Percentiles rank a stretch among this genome's conserved stretches.
These are phyloP conservation scores for Aspergillus candidus DNA, from an alignment of 2,329 filamentous ascomycete genomes.

Conservation along the genomic window DNA sequence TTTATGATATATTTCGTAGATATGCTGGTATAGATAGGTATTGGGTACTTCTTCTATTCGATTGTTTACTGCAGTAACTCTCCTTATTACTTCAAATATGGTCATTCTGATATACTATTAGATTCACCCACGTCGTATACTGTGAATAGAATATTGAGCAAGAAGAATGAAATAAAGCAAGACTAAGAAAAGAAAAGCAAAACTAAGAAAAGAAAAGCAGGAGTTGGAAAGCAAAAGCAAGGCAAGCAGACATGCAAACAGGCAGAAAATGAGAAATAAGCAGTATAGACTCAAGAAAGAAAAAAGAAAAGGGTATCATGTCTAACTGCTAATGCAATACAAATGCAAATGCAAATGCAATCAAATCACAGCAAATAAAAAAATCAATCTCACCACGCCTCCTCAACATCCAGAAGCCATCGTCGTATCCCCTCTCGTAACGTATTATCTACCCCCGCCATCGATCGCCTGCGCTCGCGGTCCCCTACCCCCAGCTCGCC, in stretches of 20 bases:
- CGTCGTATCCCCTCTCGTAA: constrained; percentile 52
- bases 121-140: too few species aligned
- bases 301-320: constrained; percentile 21
- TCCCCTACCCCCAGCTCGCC: constrained; percentile 26
- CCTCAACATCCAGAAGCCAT: constrained; percentile 49
- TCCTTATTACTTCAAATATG: too few species aligned
- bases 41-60: too few species aligned
- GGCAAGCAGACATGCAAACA: too few species aligned
- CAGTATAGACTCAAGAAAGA: constrained; percentile 9
- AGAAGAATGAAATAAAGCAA: too few species aligned
- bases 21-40: too few species aligned
- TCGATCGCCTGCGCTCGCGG: constrained; percentile 28
- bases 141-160: too few species aligned
- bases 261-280: constrained; percentile 3
- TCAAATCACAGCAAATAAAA: constrained; percentile 3
- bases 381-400: constrained; percentile 30
- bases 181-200: too few species aligned
- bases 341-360: constrained; percentile 2
- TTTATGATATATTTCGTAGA: too few species aligned
- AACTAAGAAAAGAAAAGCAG: too few species aligned
- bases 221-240: too few species aligned
- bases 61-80: too few species aligned
- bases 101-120: neutral
- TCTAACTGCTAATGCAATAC: neutral
- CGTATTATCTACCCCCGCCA: constrained; percentile 43